Conservation (phyloP, 2,329 filamentous ascomycete genomes). For the Elsinoe australis region DNA sequence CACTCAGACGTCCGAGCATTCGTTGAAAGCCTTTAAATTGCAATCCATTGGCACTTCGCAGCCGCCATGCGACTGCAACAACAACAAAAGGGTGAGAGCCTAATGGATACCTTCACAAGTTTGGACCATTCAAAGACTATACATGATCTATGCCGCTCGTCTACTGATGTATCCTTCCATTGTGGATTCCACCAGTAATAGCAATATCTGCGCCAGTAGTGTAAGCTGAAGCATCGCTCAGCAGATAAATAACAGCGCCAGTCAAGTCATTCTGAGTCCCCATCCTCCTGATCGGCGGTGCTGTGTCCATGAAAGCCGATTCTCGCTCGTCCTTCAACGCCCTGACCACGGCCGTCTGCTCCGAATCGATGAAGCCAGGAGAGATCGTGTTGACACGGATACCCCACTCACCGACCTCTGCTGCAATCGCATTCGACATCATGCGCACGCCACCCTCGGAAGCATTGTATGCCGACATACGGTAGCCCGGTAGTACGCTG, state of each 20-base stretch:
- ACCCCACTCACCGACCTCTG: slow-evolving; percentile 62
- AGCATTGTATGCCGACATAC: slow-evolving; percentile 59
- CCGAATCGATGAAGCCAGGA: slow-evolving; percentile 22
- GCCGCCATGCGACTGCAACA: too few relatives aligned
- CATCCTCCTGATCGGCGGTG: slow-evolving; percentile 23
- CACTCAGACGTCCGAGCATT: too few relatives aligned
- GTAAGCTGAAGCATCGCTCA: slow-evolving; percentile 37
- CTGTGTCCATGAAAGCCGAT: slow-evolving; percentile 21
- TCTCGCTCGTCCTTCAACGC: slow-evolving; percentile 7
- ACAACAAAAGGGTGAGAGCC: too few relatives aligned
- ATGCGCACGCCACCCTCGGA: slow-evolving; percentile 68
- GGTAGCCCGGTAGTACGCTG: slow-evolving; percentile 22
- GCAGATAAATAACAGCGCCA: slow-evolving; percentile 35
- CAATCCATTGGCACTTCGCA: too few relatives aligned
- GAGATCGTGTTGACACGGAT: slow-evolving; percentile 24
- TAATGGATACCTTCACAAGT: too few relatives aligned
- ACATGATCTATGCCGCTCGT: too few relatives aligned
- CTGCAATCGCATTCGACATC: slow-evolving; percentile 58
- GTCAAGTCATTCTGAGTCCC: slow-evolving; percentile 24
- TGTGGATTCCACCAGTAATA: slow-evolving; percentile 25
- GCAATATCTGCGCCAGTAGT: slow-evolving; percentile 35
- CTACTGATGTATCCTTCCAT: slow-evolving; percentile 18
- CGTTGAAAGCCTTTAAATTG: too few relatives aligned
- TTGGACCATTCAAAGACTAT: too few relatives aligned
- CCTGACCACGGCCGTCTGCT: slow-evolving; percentile 23